These are phyloP conservation scores for Collybia mongolica DNA, from an alignment of 768 basidiomycete genomes.

Conservation along the genomic window DNA sequence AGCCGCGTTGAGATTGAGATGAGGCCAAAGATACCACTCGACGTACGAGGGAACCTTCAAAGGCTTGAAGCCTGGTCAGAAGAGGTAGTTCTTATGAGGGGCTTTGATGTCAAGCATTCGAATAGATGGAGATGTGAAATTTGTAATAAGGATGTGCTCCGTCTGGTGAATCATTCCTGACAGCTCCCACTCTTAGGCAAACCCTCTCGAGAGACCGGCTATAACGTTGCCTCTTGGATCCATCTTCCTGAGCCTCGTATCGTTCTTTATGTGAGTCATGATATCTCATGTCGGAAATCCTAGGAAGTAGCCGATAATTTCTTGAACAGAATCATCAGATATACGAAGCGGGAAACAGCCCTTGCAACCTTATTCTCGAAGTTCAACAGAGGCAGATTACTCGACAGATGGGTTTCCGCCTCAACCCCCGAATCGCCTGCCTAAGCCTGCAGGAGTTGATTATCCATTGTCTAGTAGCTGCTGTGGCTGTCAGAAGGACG, in stretches of 20 bases:
- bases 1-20: constrained; percentile 11
- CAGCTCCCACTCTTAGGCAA: constrained; percentile 1
- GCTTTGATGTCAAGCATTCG: constrained; percentile 8
- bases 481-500: constrained; percentile 12
- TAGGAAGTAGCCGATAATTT: not conserved
- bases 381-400: not conserved
- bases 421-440: not conserved
- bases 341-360: not conserved
- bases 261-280: constrained; percentile 3
- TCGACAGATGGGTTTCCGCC: not conserved
- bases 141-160: constrained; percentile 3
- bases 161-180: too few species aligned
- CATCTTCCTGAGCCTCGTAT: constrained; percentile 8
- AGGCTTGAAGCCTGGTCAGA: constrained; percentile 4
- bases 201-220: constrained; percentile 9
- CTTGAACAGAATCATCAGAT: not conserved
- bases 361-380: not conserved
- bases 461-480: constrained; percentile 17
- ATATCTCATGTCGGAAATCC: not conserved
- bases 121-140: constrained; percentile 9
- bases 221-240: constrained; percentile 1
- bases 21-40: constrained; percentile 9
- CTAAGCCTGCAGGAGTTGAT: not conserved
- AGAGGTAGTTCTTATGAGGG: not conserved
- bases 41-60: constrained; percentile 1